Evolutionary conservation across 768 basidiomycete genomes (phyloP), one percentile per base, ranked within the genome.

Genomic region (Leccinum truebloodii): DNA sequence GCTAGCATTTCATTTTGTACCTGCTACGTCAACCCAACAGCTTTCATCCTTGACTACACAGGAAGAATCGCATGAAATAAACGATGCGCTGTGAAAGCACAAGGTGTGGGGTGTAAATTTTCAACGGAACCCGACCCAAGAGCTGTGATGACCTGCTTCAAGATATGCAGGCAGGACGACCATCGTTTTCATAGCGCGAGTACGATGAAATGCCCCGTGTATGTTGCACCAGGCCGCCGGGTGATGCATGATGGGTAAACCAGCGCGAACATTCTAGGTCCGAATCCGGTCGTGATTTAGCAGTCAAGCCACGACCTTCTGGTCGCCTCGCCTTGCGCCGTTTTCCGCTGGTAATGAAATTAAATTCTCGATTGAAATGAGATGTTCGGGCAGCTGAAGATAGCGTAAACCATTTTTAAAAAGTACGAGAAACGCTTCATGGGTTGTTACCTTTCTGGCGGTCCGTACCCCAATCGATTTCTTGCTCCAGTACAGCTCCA

Each of bases 191-290:
- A 55, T 22, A 20, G 14, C 34, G 41, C 9, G 12, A 13, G 49
- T 57, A 59, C 4, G 51, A 44, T 30, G 52, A 10, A 26, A 14
- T 50, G 24, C 46, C 14, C 34, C 3, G 58, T 20, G 30, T 16
- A 12, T 26, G 26, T 24, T 30, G 7, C 24, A 10, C 14, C 8
- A 8, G 34, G 46, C 44, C 14, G n/a, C n/a, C n/a, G 28, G 34
- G 61, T 35, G 34, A 39, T 12, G 13, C n/a, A n/a, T n/a, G n/a
- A n/a, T n/a, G 51, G 51, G 59, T n/a, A 30, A 30, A 50, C 62
- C 8, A 61, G 10, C 46, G 54, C 41, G 52, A 56, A 30, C 39
- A 49, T 30, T 54, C 59, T 10, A 51, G 6, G 3, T 55, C 52
- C 20, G 54, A 22, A 39, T 48, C 34, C 5, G 46, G 35, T 22